phyloP scores from a whole-genome alignment of 441 rosid species.

The Gossypium schwendimanii region DNA sequence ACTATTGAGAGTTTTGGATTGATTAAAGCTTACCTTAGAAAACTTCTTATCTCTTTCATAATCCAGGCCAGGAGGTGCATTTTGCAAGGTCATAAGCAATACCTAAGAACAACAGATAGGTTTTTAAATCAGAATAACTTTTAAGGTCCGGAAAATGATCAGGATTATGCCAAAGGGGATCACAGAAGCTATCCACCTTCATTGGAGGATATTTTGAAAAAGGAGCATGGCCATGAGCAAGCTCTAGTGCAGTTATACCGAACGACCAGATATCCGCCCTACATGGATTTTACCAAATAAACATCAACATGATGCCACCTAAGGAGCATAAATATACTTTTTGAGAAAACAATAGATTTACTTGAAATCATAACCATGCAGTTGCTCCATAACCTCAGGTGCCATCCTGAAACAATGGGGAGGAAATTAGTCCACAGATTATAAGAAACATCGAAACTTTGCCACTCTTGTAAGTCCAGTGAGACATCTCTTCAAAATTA shows the following conservation, averaged over 20 bases:
- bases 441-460: constrained; percentile 5
- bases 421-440: constrained; percentile 3
- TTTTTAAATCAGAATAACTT: constrained; percentile 21
- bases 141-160: neutral
- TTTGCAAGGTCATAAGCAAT: constrained; percentile 98
- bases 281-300: constrained; percentile 29
- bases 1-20: neutral
- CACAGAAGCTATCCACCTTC: constrained; percentile 53
- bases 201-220: constrained; percentile 97
- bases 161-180: constrained; percentile 2
- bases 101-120: constrained; percentile 47
- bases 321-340: constrained; percentile 10
- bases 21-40: constrained; percentile 55
- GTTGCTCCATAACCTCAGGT: constrained; percentile 98
- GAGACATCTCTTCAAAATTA: constrained; percentile 1
- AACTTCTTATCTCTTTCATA: constrained; percentile 93
- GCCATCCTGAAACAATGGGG: constrained; percentile 75
- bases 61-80: constrained; percentile 95
- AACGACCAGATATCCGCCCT: constrained; percentile 99
- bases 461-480: neutral
- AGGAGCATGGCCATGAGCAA: constrained; percentile 99
- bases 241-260: constrained; percentile 94
- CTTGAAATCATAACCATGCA: constrained; percentile 98
- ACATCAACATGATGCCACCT: constrained; percentile 19
- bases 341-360: constrained; percentile 30